These are phyloP conservation scores for Barnettozyma botsteinii DNA, from an alignment of 805 yeast genomes.

Conservation along the genomic window DNA sequence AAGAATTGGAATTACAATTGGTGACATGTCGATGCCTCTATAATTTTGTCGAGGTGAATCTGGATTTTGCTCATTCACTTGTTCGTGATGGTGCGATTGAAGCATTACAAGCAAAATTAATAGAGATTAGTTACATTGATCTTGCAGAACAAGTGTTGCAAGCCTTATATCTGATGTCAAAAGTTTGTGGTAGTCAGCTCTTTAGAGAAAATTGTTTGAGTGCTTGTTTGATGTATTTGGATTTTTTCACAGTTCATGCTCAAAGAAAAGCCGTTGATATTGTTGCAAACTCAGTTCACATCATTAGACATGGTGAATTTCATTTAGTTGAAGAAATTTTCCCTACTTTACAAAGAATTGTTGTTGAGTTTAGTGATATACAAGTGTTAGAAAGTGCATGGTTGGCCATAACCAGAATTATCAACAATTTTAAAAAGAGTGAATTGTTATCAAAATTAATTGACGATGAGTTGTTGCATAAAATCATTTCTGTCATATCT, in stretches of 20 bases:
- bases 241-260: slow-evolving; percentile 84
- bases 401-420: slow-evolving; percentile 54
- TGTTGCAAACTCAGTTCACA: slow-evolving; percentile 62
- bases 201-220: slow-evolving; percentile 55
- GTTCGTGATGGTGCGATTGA: slow-evolving; percentile 62
- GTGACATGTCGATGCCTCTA: slow-evolving; percentile 80
- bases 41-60: slow-evolving; percentile 71
- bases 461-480: slow-evolving; percentile 30
- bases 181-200: slow-evolving; percentile 43
- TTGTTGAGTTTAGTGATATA: slow-evolving; percentile 50
- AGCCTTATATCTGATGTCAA: slow-evolving; percentile 61
- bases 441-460: slow-evolving; percentile 44
- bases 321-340: slow-evolving; percentile 49
- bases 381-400: slow-evolving; percentile 59
- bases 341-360: slow-evolving; percentile 49
- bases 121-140: slow-evolving; percentile 80
- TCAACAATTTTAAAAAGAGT: slow-evolving; percentile 42
- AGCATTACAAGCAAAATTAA: slow-evolving; percentile 55
- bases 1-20: slow-evolving; percentile 73
- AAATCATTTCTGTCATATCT: slow-evolving; percentile 27
- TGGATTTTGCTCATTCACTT: slow-evolving; percentile 55
- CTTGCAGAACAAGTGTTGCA: slow-evolving; percentile 87
- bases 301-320: slow-evolving; percentile 39
- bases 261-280: slow-evolving; percentile 76
- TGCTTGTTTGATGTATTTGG: slow-evolving; percentile 67